Evolutionary conservation across 2,329 filamentous ascomycete species (phyloP), one percentile per base, ranked within the genome.

Genomic region (Xylaria sp.): DNA sequence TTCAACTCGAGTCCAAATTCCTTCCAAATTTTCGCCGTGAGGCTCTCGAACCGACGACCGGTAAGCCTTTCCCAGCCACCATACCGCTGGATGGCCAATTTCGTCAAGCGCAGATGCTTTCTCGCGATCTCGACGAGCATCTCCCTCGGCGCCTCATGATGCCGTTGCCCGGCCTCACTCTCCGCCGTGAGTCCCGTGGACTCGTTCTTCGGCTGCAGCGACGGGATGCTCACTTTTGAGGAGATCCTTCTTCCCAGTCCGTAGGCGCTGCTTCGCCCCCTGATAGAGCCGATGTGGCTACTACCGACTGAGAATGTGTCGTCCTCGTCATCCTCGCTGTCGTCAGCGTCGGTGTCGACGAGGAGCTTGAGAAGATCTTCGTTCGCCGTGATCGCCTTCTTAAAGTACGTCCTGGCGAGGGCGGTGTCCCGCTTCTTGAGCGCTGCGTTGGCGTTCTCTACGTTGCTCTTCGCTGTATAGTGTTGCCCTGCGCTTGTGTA

Each of bases 261-360:
- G 15, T 60, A 63, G n/a, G 50, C 13, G 25, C 60, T 45, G 18
- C 12, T 39, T 2, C 65, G 63, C 34, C 41, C 46, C 48, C 67
- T 32, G 20, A 61, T 25, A 10, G 67, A 70, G 7, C 67, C 67
- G 10, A 64, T 15, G 28, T 64, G 60, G 57, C 66, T 66, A 62
- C 62, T 68, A 0, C 34, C 46, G 20, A 66, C 62, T 3, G 65
- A 70, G 53, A 65, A 63, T 46, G 36, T 30, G 41, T 70, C 66
- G 12, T 70, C 68, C 8, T 70, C 65, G n/a, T 70, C 65, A 13
- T 70, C 66, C 32, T 70, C 68, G 48, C 62, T 65, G 15, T 70
- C 66, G n/a, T 70, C 68, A 9, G 55, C 62, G n/a, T 70, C 66
- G 1, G 48, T 59, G 4, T 70, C 68, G 20, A 70, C 58, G 18